A percentile compares a stretch with the other conserved stretches of the same genome.
Evolutionary conservation across 306 rosid species (phyloP).

Genomic region (Gillenia trifoliata): DNA sequence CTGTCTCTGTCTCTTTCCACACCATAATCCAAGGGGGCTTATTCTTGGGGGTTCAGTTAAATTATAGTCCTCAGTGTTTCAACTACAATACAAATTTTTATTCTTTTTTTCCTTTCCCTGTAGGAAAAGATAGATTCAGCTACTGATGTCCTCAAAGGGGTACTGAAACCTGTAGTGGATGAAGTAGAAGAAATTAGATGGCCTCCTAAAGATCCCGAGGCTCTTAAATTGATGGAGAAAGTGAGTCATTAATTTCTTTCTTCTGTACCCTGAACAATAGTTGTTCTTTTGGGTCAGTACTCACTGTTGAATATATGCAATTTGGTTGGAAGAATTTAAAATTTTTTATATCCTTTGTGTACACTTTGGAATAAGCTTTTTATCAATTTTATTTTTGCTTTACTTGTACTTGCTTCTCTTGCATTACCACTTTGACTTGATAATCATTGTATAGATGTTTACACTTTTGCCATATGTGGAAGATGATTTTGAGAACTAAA

Average conservation of each 20-base stretch:
- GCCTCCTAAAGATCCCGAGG: slow-evolving; percentile 86
- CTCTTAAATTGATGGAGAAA: slow-evolving; percentile 62
- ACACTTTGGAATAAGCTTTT: neutral
- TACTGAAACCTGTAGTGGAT: slow-evolving; percentile 72
- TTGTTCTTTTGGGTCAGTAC: neutral
- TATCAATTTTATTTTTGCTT: neutral
- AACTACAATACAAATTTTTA: neutral
- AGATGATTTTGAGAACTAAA: neutral
- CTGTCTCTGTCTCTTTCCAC: neutral
- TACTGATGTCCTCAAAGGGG: slow-evolving; percentile 75
- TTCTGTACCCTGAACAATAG: too few relatives aligned
- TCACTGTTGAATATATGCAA: neutral
- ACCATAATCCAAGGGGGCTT: neutral
- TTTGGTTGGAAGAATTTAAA: neutral
- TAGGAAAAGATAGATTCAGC: slow-evolving; percentile 91
- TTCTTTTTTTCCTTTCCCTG: slow-evolving; percentile 7
- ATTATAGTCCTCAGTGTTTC: slow-evolving; percentile 17
- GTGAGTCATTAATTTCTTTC: slow-evolving; percentile 33
- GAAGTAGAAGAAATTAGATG: slow-evolving; percentile 73
- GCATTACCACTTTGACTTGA: neutral
- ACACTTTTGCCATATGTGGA: neutral
- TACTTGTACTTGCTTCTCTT: neutral
- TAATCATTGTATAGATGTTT: neutral
- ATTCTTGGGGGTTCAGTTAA: neutral
- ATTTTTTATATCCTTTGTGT: neutral